Conservation (phyloP, 2,329 filamentous ascomycete genomes). For the Hymenoscyphus albidus region DNA sequence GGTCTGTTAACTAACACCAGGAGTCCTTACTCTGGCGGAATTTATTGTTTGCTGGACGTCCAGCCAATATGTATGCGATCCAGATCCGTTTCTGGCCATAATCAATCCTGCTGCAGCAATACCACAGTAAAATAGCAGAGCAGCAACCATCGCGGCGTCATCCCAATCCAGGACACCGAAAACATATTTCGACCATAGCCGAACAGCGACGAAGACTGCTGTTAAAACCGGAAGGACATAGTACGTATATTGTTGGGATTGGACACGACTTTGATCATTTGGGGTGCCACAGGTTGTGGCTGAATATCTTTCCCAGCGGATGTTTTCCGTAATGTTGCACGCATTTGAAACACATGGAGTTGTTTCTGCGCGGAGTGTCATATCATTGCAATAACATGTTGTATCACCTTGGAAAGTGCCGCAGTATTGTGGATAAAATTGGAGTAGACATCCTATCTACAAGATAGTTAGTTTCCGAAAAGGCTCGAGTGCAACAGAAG, state of each 20-base stretch:
- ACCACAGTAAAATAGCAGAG: not conserved
- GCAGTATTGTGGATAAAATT: conserved; percentile 13
- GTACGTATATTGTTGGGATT: not conserved
- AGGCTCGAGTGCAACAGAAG: not conserved
- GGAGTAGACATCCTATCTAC: conserved; percentile 20
- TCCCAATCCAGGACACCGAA: not conserved
- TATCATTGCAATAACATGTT: conserved; percentile 15
- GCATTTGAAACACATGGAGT: conserved; percentile 10
- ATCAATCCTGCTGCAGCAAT: not conserved
- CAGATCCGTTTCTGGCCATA: not conserved
- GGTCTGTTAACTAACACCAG: not conserved
- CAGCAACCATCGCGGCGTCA: not conserved
- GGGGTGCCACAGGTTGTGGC: conserved; percentile 11
- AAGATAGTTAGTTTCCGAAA: not conserved
- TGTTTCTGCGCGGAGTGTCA: conserved; percentile 5
- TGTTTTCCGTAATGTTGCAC: conserved; percentile 14
- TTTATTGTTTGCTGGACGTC: not conserved
- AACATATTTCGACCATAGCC: not conserved
- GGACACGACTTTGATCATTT: conserved; percentile 13
- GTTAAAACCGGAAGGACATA: conserved; percentile 8
- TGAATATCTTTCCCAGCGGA: conserved; percentile 12
- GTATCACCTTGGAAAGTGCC: conserved; percentile 11
- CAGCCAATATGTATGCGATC: not conserved
- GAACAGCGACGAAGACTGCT: conserved; percentile 7
- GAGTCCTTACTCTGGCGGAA: not conserved